Evolutionary conservation across 257 asterid species (phyloP), one percentile per base, ranked within the genome.

Genomic region (Solanum gracilifrons): DNA sequence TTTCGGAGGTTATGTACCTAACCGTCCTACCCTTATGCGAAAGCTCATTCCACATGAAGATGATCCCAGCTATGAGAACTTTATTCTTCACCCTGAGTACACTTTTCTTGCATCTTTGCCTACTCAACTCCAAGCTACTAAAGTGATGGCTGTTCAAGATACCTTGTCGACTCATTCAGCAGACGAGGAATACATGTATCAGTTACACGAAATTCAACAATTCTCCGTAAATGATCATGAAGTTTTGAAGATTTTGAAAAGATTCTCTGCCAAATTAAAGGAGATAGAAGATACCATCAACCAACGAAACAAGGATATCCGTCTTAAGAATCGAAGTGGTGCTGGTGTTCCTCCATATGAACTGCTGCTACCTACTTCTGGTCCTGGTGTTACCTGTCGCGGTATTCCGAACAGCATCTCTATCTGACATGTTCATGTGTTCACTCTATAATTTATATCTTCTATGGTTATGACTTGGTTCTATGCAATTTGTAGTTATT

Each of bases 291-390:
- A 89, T 83, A 95, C 89, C 18, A 96, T 96, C 87, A 86, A 95
- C 85, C 88, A 86, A 68, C 91, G 98, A 82, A 96, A 96, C 43
- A 91, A 91, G 91, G 90, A 95, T 87, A 33, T 4, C 6, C 41
- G 87, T 41, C 92, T 96, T 87, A 95, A 89, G 37, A 95, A 93
- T 89, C 92, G 99, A 89, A 90, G 55, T 84, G 99, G 99, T 46
- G 99, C 99, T n/a, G 98, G 98, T 15, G 88, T 95, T 83, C 99
- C 99, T 87, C 98, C 98, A 0, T 96, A 96, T 88, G 98, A 95
- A 88, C 88, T 96, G 91, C 92, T 96, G 55, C 88, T 94, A 39
- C 99, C 98, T 51, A 92, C 96, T 43, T 95, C 98, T 12, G 89
- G 92, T 64, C 95, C 94, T 1, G 98, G 98, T 1, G 98, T 94